These are phyloP conservation scores for Phyllosticta citriasiana DNA, from an alignment of 2,329 filamentous ascomycete species.

Conservation along the genomic window DNA sequence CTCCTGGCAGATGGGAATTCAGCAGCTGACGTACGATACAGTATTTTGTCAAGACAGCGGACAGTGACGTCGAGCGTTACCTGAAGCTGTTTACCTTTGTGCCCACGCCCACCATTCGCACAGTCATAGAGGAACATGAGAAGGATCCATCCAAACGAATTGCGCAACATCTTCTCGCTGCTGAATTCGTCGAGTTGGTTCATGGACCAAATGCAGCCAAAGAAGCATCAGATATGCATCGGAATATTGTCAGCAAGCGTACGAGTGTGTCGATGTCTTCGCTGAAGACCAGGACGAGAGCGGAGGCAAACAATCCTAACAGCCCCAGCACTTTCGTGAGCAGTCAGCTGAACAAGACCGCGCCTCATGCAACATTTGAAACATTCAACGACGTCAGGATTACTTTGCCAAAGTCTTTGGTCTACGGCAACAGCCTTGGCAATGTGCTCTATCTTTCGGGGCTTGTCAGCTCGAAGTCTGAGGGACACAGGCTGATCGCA, in stretches of 20 bases:
- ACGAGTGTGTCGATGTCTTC: background rate
- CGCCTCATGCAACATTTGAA: background rate
- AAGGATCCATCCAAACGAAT: slow-evolving; percentile 58
- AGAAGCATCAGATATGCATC: slow-evolving; percentile 49
- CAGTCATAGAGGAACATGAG: slow-evolving; percentile 58
- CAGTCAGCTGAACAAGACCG: slow-evolving; percentile 21
- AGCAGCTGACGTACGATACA: slow-evolving; percentile 27
- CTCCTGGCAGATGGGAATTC: slow-evolving; percentile 1
- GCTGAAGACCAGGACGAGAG: background rate
- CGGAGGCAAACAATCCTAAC: background rate
- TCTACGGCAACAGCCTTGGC: slow-evolving; percentile 45
- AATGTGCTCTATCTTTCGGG: slow-evolving; percentile 52
- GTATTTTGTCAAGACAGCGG: slow-evolving; percentile 76
- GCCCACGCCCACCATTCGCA: slow-evolving; percentile 56
- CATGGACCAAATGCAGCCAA: slow-evolving; percentile 60
- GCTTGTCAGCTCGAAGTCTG: slow-evolving; percentile 45
- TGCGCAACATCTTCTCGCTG: slow-evolving; percentile 76
- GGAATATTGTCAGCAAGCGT: slow-evolving; percentile 29
- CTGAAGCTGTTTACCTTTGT: slow-evolving; percentile 88
- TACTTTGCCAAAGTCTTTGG: slow-evolving; percentile 48
- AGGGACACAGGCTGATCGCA: slow-evolving; percentile 49
- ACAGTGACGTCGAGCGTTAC: slow-evolving; percentile 70
- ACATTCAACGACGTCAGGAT: slow-evolving; percentile 25
- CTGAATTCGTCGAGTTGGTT: slow-evolving; percentile 69
- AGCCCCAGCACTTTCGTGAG: slow-evolving; percentile 19